phyloP scores from a whole-genome alignment of 176 grass and related monocot species.

The Triticum urartu region DNA sequence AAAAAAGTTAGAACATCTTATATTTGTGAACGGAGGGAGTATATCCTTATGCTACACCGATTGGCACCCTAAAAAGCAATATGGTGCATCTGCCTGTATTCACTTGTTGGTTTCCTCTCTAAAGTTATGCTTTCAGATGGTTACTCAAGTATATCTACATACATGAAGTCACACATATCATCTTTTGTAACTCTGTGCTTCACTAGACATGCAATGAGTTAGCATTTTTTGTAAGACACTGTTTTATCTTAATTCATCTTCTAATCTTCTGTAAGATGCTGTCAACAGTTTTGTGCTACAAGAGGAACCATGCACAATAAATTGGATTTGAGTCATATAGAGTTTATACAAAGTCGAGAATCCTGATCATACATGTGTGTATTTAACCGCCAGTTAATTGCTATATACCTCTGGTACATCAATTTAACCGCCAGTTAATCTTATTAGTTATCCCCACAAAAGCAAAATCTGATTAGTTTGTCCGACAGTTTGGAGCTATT shows the following conservation, averaged over 20 bases:
- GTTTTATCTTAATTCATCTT: constrained; percentile 12
- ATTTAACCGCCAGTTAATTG: not conserved
- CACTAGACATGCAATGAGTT: not conserved
- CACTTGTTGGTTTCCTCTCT: not conserved
- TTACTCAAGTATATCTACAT: constrained; percentile 7
- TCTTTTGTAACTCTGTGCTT: not conserved
- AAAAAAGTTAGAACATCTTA: too few relatives aligned
- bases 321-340: not conserved
- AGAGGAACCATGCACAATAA: constrained; percentile 7
- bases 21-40: not conserved
- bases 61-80: constrained; percentile 3
- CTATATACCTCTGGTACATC: not conserved
- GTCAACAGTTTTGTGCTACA: constrained; percentile 23
- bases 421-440: not conserved
- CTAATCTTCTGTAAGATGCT: constrained; percentile 12
- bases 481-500: constrained; percentile 14
- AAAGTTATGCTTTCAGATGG: constrained; percentile 8
- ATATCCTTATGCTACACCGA: constrained; percentile 18
- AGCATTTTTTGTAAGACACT: not conserved
- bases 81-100: constrained; percentile 28
- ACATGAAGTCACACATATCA: not conserved
- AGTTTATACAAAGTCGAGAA: constrained; percentile 4
- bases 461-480: not conserved
- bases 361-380: not conserved
- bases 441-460: not conserved